Conservation (phyloP, 2,329 filamentous ascomycete species). For the Botrytis porri region DNA sequence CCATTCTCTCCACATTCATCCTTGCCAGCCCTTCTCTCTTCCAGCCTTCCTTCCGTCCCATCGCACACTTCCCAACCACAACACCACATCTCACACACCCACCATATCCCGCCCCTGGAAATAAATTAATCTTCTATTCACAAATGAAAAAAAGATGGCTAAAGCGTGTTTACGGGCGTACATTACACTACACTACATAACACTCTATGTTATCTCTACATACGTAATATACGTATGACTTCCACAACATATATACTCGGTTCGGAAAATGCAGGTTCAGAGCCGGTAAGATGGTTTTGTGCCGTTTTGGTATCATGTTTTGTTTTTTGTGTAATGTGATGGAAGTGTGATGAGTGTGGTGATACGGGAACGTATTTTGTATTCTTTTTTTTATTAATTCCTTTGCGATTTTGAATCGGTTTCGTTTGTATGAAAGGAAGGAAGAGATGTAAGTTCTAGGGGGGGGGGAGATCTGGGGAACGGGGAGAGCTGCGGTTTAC, state of each 20-base stretch:
- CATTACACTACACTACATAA: neutral
- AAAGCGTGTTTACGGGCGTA: constrained; percentile 16
- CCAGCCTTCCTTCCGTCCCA: neutral
- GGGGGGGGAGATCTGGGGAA: neutral
- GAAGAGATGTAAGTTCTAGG: neutral
- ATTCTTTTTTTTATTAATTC: no score
- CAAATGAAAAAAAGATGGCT: constrained; percentile 4
- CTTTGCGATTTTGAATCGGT: no score
- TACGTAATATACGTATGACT: neutral
- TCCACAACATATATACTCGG: neutral
- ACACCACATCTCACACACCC: neutral
- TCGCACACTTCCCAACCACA: neutral
- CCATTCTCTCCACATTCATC: neutral
- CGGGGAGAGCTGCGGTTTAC: neutral
- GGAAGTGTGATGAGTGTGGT: neutral
- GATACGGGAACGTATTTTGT: neutral
- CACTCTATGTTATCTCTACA: neutral
- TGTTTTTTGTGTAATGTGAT: neutral
- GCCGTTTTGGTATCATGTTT: neutral
- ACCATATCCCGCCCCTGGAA: neutral
- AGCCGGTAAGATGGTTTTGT: constrained; percentile 1
- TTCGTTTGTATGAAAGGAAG: neutral
- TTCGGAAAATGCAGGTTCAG: constrained; percentile 9
- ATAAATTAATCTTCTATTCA: neutral
- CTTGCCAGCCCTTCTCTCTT: neutral